Evolutionary conservation across 225 moss, liverwort and hornwort genomes (phyloP), one percentile per base, ranked within the genome.

Genomic region (Antitrichia curtipendula): DNA sequence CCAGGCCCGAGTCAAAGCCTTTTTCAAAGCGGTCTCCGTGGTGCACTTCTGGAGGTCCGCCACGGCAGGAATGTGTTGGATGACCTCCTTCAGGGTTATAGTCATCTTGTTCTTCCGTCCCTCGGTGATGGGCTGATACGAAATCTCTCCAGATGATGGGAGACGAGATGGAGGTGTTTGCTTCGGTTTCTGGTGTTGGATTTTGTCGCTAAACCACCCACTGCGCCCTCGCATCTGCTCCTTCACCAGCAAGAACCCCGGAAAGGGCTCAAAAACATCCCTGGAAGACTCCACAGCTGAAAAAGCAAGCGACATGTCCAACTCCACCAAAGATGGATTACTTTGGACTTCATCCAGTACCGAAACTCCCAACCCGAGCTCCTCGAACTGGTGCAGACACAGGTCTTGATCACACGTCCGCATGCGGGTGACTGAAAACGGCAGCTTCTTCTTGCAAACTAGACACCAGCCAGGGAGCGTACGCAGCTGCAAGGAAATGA

Each of bases 181-280:
- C 17, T 23, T 58, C 43, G 10, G 43, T 71, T 31, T 57, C 21
- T 43, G 57, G 10, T 27, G 40, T 71, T 74, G 38, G 25, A 62
- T 8, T 78, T 49, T 70, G 57, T 57, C 86, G 93, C 90, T 90
- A 79, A 96, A 96, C 95, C 95, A 95, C 23, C 96, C 96, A 64
- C 93, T 92, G 31, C 95, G 93, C 17, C 93, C 96, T 22, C 95
- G 88, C n/a, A 90, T 61, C 73, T 93, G 91, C 19, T 83, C 50
- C 18, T 85, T 49, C 41, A 23, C 40, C 60, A 96, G 80, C 70
- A 96, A 80, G 79, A 92, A 93, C 18, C 90, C 92, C 36, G 96
- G 96, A 86, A 95, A 96, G 36, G 96, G 96, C 84, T 96, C 96
- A 52, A 96, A 96, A 21, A 96, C 96, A 49, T 96, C 96, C 22